phyloP scores from a whole-genome alignment of 306 rosid genomes.

The Senna siamea region DNA sequence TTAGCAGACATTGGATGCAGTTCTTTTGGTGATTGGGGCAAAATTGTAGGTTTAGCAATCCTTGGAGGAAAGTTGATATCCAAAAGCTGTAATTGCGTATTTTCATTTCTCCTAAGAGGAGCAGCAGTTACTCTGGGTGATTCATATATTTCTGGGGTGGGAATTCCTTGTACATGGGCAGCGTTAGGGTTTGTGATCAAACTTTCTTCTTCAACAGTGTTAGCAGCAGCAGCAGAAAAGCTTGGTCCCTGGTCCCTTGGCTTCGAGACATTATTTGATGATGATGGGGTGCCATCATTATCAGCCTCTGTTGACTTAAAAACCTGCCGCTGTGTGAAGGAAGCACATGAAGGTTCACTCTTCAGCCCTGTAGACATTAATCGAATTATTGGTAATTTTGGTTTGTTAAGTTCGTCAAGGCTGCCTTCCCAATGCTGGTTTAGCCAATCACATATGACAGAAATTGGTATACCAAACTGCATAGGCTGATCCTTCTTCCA shows the following conservation, averaged over 20 bases:
- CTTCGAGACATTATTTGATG: slow-evolving; percentile 63
- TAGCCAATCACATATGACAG: slow-evolving; percentile 92
- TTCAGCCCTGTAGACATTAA: slow-evolving; percentile 84
- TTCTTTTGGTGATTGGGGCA: slow-evolving; percentile 44
- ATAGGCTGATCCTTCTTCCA: slow-evolving; percentile 85
- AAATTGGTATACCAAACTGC: slow-evolving; percentile 96
- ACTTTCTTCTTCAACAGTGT: slow-evolving; percentile 66
- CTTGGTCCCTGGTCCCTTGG: slow-evolving; percentile 63
- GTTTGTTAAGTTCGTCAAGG: slow-evolving; percentile 96
- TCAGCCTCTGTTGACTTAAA: slow-evolving; percentile 76
- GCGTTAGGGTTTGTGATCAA: slow-evolving; percentile 48
- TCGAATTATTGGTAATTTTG: slow-evolving; percentile 84
- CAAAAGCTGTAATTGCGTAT: slow-evolving; percentile 67
- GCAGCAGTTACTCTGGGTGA: slow-evolving; percentile 78
- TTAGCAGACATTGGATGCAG: slow-evolving; percentile 51
- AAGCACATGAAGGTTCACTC: slow-evolving; percentile 91
- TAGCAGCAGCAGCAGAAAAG: slow-evolving; percentile 58
- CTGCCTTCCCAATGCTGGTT: slow-evolving; percentile 99
- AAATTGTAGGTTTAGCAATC: slow-evolving; percentile 48
- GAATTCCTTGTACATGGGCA: slow-evolving; percentile 84
- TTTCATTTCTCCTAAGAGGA: slow-evolving; percentile 68
- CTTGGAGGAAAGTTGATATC: slow-evolving; percentile 95
- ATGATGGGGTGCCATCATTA: slow-evolving; percentile 75
- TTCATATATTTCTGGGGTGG: slow-evolving; percentile 96
- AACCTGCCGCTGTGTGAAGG: slow-evolving; percentile 81